phyloP scores from a whole-genome alignment of 805 yeast species.

The Cyberlindnera suaveolens region DNA sequence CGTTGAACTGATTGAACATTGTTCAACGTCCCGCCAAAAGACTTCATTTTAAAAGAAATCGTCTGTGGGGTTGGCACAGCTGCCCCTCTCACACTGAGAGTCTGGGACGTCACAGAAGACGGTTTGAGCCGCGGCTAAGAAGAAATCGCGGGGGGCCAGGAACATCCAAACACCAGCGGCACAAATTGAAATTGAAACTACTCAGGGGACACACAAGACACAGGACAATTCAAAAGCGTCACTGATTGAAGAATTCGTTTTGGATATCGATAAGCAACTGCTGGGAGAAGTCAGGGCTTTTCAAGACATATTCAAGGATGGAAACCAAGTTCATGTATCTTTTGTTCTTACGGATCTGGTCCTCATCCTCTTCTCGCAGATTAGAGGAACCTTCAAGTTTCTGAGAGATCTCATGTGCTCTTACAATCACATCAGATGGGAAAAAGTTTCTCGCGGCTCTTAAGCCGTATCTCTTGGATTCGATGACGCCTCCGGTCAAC shows the following conservation, averaged over 20 bases:
- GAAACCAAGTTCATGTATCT: conserved; percentile 24
- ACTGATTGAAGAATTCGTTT: conserved; percentile 17
- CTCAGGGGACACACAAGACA: too few relatives aligned
- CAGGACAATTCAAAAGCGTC: too few relatives aligned
- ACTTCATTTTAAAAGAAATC: too few relatives aligned
- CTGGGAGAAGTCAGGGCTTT: conserved; percentile 10
- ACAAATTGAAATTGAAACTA: too few relatives aligned
- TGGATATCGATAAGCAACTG: conserved; percentile 21
- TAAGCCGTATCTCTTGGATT: conserved; percentile 28
- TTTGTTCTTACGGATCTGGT: conserved; percentile 17
- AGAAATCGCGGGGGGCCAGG: too few relatives aligned
- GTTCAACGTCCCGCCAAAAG: too few relatives aligned
- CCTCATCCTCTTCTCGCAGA: conserved; percentile 1
- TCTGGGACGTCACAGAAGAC: too few relatives aligned
- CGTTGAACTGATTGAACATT: too few relatives aligned
- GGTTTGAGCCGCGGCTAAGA: too few relatives aligned
- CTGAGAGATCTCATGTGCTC: conserved; percentile 25
- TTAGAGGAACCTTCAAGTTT: conserved; percentile 5
- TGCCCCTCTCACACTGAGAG: too few relatives aligned
- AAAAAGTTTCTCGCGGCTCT: conserved; percentile 24
- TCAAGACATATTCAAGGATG: conserved; percentile 16
- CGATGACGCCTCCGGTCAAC: conserved; percentile 17
- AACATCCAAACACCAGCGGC: too few relatives aligned
- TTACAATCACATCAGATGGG: conserved; percentile 18
- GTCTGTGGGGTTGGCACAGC: too few relatives aligned